A percentile compares a stretch with the other conserved stretches of the same genome.
Evolutionary conservation across 1,284 basidiomycete genomes (phyloP).

Genomic region (Pholiota adiposa): DNA sequence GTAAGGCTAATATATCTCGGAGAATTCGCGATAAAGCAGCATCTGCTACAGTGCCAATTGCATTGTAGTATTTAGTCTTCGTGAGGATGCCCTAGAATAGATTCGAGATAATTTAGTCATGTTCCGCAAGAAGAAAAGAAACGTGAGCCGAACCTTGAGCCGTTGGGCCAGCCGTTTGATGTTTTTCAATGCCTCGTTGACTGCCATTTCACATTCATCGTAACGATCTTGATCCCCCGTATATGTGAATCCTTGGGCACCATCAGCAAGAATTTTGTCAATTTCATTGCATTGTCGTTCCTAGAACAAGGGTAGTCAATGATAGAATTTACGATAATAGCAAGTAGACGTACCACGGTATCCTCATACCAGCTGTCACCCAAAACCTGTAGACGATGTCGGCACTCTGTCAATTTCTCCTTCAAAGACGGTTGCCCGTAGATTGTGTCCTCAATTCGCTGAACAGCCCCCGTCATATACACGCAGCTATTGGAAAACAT

Average conservation of each 20-base stretch:
- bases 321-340: background rate
- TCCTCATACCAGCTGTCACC: constrained; percentile 72
- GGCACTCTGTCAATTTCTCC: constrained; percentile 55
- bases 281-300: constrained; percentile 40
- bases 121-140: background rate
- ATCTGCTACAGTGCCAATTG: constrained; percentile 80
- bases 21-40: constrained; percentile 73
- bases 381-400: constrained; percentile 51
- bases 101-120: too few relatives aligned
- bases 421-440: constrained; percentile 35
- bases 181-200: constrained; percentile 69
- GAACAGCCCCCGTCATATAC: constrained; percentile 63
- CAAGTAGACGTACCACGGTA: constrained; percentile 56
- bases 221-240: constrained; percentile 79
- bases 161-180: constrained; percentile 68
- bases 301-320: constrained; percentile 28
- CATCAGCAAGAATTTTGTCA: constrained; percentile 50
- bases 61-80: constrained; percentile 67
- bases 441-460: constrained; percentile 37
- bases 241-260: constrained; percentile 73
- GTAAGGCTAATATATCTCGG: constrained; percentile 76
- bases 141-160: constrained; percentile 67
- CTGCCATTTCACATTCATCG: constrained; percentile 75
- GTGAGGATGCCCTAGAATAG: constrained; percentile 54
- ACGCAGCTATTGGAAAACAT: constrained; percentile 87